These are phyloP conservation scores for Pichia eremophila DNA, from an alignment of 805 yeast species.

Conservation along the genomic window DNA sequence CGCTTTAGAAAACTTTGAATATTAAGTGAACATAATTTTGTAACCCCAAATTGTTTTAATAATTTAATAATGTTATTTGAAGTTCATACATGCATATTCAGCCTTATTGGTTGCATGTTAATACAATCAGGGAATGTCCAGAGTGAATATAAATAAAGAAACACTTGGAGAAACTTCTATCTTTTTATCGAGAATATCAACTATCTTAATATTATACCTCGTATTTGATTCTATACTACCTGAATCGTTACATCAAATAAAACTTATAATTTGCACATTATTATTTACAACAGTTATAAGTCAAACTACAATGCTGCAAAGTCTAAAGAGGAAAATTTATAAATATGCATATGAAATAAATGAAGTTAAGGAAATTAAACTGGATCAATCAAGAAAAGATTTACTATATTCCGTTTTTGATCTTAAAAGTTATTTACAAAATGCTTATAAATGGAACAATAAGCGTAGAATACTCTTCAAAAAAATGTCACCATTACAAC, in stretches of 20 bases:
- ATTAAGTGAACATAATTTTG: too few species aligned
- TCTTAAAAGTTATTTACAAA: slow-evolving; percentile 33
- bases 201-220: slow-evolving; percentile 16
- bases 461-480: slow-evolving; percentile 34
- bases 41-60: too few species aligned
- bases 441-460: slow-evolving; percentile 36
- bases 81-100: too few species aligned
- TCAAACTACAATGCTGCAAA: slow-evolving; percentile 18
- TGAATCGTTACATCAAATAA: slow-evolving; percentile 5
- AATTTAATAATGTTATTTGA: too few species aligned
- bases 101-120: background rate
- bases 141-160: background rate
- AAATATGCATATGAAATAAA: slow-evolving; percentile 3
- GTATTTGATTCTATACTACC: slow-evolving; percentile 13
- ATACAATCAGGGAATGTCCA: background rate
- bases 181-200: slow-evolving; percentile 23
- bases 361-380: slow-evolving; percentile 1
- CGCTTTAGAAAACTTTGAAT: too few species aligned
- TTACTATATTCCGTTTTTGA: slow-evolving; percentile 35
- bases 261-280: slow-evolving; percentile 17
- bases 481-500: slow-evolving; percentile 47
- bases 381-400: slow-evolving; percentile 17
- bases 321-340: slow-evolving; percentile 3
- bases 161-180: slow-evolving; percentile 13
- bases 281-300: slow-evolving; percentile 24